A percentile compares a stretch with the other conserved stretches of the same genome.
Conservation (phyloP, 257 asterid genomes). For the Gentiana macrophylla region DNA sequence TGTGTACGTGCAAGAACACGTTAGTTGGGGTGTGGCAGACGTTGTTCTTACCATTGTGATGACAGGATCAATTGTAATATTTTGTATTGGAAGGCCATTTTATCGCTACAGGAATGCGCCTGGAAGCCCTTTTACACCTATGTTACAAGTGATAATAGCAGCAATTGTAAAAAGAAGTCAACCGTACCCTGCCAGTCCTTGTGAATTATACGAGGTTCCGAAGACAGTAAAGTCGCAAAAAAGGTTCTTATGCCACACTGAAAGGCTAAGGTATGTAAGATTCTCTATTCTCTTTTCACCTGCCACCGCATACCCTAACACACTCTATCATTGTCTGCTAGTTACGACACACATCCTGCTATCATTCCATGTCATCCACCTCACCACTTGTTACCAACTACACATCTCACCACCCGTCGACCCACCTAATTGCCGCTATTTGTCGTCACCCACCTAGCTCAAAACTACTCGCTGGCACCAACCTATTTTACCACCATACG, state of each 20-base stretch:
- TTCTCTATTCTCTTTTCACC: too few species aligned
- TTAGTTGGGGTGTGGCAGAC: conserved; percentile 74
- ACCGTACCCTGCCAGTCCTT: conserved; percentile 27
- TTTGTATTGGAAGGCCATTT: conserved; percentile 44
- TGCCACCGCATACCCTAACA: too few species aligned
- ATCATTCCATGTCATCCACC: too few species aligned
- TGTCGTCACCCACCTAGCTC: too few species aligned
- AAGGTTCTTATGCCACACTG: conserved; percentile 58
- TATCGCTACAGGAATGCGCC: conserved; percentile 46
- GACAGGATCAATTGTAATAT: conserved; percentile 32
- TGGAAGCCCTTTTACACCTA: conserved; percentile 73
- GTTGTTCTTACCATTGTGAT: conserved; percentile 45
- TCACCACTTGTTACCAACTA: too few species aligned
- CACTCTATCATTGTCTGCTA: too few species aligned
- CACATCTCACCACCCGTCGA: too few species aligned
- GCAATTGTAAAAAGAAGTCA: conserved; percentile 55
- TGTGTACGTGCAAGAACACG: conserved; percentile 55
- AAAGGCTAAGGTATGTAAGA: conserved; percentile 30
- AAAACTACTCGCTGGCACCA: too few species aligned
- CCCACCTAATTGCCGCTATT: too few species aligned
- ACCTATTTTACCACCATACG: too few species aligned
- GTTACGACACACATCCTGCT: too few species aligned
- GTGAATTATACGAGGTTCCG: conserved; percentile 50
- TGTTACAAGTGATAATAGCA: conserved; percentile 58
- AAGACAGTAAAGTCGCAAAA: conserved; percentile 26